phyloP scores from a whole-genome alignment of 1,139 yeast genomes.

The Suhomyces maxii region DNA sequence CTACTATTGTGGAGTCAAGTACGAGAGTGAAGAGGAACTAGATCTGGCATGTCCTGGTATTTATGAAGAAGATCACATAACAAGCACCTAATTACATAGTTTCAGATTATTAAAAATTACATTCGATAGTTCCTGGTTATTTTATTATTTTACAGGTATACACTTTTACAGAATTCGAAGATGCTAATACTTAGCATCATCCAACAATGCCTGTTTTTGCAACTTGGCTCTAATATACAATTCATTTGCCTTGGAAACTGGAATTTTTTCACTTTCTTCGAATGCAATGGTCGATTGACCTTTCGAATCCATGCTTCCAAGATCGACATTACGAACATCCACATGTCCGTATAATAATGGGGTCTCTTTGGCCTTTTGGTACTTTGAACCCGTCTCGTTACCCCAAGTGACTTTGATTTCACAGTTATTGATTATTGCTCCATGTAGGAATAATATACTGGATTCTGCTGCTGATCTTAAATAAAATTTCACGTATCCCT shows the following conservation, averaged over 20 bases:
- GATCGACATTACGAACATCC: conserved; percentile 16
- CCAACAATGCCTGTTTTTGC: conserved; percentile 17
- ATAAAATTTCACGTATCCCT: conserved; percentile 29
- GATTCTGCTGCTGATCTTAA: conserved; percentile 38
- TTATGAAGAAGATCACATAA: conserved; percentile 37
- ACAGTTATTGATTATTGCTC: conserved; percentile 31
- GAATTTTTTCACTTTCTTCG: conserved; percentile 24
- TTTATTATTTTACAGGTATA: background rate
- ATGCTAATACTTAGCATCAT: conserved; percentile 12
- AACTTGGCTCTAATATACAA: conserved; percentile 18
- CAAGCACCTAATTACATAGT: no score
- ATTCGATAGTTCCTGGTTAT: background rate
- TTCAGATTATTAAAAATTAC: no score
- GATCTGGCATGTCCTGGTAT: conserved; percentile 47
- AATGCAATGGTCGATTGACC: conserved; percentile 4
- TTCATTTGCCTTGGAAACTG: conserved; percentile 18
- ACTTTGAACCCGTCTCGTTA: conserved; percentile 9
- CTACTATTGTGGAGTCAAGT: conserved; percentile 48
- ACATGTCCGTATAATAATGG: conserved; percentile 23
- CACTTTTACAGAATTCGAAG: background rate
- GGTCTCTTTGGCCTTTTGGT: conserved; percentile 14
- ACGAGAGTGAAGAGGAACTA: conserved; percentile 35
- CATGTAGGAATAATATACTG: conserved; percentile 37
- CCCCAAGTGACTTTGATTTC: conserved; percentile 40
- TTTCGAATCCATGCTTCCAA: conserved; percentile 18